Conservation (phyloP, 108 stramenopile genomes). For the Epithemia pelagica region DNA sequence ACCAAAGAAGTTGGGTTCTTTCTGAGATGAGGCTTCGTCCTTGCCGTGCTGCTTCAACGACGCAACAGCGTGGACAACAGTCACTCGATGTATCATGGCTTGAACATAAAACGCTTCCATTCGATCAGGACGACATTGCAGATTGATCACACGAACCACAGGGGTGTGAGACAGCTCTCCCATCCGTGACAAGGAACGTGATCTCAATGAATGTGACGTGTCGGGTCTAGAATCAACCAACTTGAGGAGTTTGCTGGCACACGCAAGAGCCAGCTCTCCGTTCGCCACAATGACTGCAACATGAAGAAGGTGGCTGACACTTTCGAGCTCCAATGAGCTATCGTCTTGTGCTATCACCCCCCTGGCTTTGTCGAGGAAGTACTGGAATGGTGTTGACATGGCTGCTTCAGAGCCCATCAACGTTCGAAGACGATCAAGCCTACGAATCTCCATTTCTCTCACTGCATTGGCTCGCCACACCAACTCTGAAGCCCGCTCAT, state of each 20-base stretch:
- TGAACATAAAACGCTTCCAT: conserved; percentile 43
- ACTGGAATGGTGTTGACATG: not conserved
- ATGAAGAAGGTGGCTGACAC: not conserved
- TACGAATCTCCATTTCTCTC: conserved; percentile 6
- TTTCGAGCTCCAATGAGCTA: not conserved
- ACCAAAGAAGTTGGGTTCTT: conserved; percentile 27
- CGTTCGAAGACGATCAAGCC: conserved; percentile 3
- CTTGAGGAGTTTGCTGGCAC: not conserved
- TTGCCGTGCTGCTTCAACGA: conserved; percentile 14
- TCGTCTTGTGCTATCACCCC: not conserved
- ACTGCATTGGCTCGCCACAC: not conserved
- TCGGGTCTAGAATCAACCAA: not conserved
- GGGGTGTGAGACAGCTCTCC: conserved; percentile 29
- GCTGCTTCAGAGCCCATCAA: not conserved
- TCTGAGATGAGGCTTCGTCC: not conserved
- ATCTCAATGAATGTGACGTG: conserved; percentile 11
- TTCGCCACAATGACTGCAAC: not conserved
- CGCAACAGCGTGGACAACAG: conserved; percentile 46
- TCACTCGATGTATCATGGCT: conserved; percentile 39
- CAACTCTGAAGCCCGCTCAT: not conserved
- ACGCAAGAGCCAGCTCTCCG: conserved; percentile 1
- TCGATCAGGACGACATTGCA: conserved; percentile 59
- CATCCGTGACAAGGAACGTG: conserved; percentile 12
- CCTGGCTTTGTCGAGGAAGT: not conserved
- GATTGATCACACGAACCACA: conserved; percentile 57